Base-by-base conservation (phyloP, 441 rosid genomes). In the Mallotus repandus region DNA sequence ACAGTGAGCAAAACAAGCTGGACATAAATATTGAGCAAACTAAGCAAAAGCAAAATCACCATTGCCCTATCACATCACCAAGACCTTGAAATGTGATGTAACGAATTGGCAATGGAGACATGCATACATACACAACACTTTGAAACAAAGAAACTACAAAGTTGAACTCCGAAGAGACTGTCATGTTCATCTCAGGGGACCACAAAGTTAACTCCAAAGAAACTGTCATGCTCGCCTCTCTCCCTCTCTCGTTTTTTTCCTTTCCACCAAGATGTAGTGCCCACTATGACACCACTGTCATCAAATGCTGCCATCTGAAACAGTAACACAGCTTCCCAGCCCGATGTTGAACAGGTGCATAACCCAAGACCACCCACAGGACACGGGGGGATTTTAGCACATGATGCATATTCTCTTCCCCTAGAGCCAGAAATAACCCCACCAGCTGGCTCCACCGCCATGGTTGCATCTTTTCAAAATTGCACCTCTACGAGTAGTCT, bases 401-500 rank as follows among this genome's bases (percentile, higher is more conserved):
- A 14, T 21, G 2, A 41, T 15, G 54, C 41, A 57, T 13, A 21
- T 25, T 25, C 29, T 25, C 29, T 35, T 43, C 58, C 12, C 16
- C 41, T 35, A 0, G 9, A 56, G 55, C 19, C 35, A 35, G 18
- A 19, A 1, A 68, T 55, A 64, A 50, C 52, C 22, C 43, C 3
- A 19, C 3, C 7, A 29, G 66, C 57, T 63, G 3, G 63, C 68
- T 79, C 61, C 54, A 71, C 46, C 16, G 9, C 64, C 60, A 54
- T 58, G 55, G 29, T 25, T 18, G 7, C n/a, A 11, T 64, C 29
- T 64, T 69, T 45, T 73, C 73, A 80, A 69, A 73, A 73, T 66
- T 73, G 75, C 57, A 64, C 60, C 69, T 48, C 13, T 67, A 32
- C 57, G 60, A 45, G 61, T 35, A 56, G 62, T 9, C 63, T 69